phyloP scores from a whole-genome alignment of 768 basidiomycete species.

The Kwoniella newhampshirensis region DNA sequence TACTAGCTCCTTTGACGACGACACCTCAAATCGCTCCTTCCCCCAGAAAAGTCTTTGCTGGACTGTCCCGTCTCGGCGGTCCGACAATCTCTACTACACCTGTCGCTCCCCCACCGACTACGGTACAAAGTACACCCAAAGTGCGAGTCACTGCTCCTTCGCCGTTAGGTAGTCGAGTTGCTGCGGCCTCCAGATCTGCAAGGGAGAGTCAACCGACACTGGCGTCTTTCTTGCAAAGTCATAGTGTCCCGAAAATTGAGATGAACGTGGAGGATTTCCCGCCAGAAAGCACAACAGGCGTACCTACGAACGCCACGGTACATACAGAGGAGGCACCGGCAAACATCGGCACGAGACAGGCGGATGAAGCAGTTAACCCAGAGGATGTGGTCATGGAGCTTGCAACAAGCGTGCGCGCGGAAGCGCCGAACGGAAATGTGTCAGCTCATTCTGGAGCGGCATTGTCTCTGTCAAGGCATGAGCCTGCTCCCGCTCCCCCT shows the following conservation, averaged over 20 bases:
- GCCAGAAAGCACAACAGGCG: too few relatives aligned
- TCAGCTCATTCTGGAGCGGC: too few relatives aligned
- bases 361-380: neutral
- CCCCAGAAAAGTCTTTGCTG: neutral
- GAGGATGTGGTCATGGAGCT: too few relatives aligned
- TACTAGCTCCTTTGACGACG: neutral
- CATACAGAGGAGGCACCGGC: neutral
- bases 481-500: too few relatives aligned
- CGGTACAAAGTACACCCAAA: constrained; percentile 1
- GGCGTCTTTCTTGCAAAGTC: neutral
- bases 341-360: neutral
- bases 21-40: constrained; percentile 6
- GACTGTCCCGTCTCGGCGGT: neutral
- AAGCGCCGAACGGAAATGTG: too few relatives aligned
- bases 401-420: too few relatives aligned
- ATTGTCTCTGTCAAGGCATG: too few relatives aligned
- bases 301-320: too few relatives aligned
- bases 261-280: too few relatives aligned
- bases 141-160: constrained; percentile 2
- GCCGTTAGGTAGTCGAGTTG: constrained; percentile 3
- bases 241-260: neutral
- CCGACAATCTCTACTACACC: neutral
- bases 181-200: neutral
- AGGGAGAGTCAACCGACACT: constrained; percentile 2
- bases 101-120: constrained; percentile 2